Conservation (phyloP, 495 filamentous ascomycete genomes). For the Mytilinidion resinicola region DNA sequence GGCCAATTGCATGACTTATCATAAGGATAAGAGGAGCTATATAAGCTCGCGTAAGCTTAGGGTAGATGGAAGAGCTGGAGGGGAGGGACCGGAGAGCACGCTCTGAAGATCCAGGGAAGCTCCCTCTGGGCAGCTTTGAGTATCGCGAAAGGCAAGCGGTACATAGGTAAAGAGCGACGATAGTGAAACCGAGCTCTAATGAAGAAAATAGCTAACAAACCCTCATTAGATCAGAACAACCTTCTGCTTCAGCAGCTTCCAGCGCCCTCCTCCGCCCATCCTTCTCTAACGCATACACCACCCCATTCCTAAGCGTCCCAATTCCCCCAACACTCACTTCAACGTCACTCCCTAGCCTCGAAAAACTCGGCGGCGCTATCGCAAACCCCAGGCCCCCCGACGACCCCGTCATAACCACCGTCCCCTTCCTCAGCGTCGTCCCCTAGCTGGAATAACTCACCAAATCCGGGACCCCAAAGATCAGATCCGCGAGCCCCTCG, state of each 20-base stretch:
- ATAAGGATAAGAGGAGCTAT: too few species aligned
- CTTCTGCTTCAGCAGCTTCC: background rate
- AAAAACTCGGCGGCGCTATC: background rate
- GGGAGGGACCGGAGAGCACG: too few species aligned
- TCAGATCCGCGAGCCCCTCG: slow-evolving; percentile 34
- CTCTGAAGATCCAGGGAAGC: background rate
- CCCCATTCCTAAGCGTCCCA: slow-evolving; percentile 38
- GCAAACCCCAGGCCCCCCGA: slow-evolving; percentile 4
- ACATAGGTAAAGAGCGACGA: background rate
- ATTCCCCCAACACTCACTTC: slow-evolving; percentile 47
- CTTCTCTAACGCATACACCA: slow-evolving; percentile 16
- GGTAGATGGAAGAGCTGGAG: too few species aligned
- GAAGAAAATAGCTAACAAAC: too few species aligned
- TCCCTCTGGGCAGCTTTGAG: background rate
- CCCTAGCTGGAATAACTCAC: slow-evolving; percentile 32
- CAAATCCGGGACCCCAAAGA: slow-evolving; percentile 36
- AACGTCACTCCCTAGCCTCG: slow-evolving; percentile 56
- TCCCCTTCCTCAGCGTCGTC: slow-evolving; percentile 32
- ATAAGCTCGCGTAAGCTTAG: too few species aligned
- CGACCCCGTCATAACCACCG: slow-evolving; percentile 36
- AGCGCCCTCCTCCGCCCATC: background rate
- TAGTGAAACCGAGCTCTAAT: background rate
- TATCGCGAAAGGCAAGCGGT: background rate
- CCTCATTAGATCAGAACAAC: too few species aligned
- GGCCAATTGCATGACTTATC: too few species aligned